phyloP scores from a whole-genome alignment of 1,284 basidiomycete species.

The Phylloboletellus chloephorus region DNA sequence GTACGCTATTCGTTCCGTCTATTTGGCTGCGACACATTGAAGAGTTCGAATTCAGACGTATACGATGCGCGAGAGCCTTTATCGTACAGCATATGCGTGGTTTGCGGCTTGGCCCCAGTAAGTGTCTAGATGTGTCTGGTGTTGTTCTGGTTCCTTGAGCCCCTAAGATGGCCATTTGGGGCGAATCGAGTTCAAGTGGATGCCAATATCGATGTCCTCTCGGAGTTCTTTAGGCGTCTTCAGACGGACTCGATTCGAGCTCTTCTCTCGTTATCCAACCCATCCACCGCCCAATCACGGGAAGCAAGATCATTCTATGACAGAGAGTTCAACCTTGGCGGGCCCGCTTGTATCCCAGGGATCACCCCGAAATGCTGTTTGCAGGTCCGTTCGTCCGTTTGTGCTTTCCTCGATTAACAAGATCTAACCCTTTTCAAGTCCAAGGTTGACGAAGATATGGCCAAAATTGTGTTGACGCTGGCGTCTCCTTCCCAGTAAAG shows the following conservation, averaged over 20 bases:
- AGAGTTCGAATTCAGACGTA: conserved; percentile 84
- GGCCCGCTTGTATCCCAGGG: too few species aligned
- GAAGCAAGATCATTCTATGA: conserved; percentile 90
- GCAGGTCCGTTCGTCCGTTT: too few species aligned
- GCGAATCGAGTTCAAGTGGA: conserved; percentile 86
- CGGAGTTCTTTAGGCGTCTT: conserved; percentile 77
- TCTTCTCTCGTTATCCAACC: conserved; percentile 63
- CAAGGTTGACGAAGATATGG: conserved; percentile 99
- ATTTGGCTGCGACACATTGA: conserved; percentile 90
- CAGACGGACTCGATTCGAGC: conserved; percentile 70
- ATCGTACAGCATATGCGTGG: conserved; percentile 83
- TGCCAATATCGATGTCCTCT: conserved; percentile 82
- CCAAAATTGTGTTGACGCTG: conserved; percentile 89
- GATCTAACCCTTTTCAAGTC: conserved; percentile 48
- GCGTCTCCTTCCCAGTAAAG: conserved; percentile 96
- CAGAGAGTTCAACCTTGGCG: conserved; percentile 91
- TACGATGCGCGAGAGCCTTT: conserved; percentile 72
- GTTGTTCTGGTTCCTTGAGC: background rate
- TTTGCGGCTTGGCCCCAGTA: conserved; percentile 87
- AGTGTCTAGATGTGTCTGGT: conserved; percentile 28
- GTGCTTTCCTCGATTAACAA: background rate
- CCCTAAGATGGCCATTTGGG: conserved; percentile 86
- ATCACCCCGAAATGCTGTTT: conserved; percentile 96
- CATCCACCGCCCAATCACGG: conserved; percentile 65
- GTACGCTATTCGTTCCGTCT: conserved; percentile 84